phyloP scores from a whole-genome alignment of 2,329 filamentous ascomycete genomes.

The Acrocalymma vagum region DNA sequence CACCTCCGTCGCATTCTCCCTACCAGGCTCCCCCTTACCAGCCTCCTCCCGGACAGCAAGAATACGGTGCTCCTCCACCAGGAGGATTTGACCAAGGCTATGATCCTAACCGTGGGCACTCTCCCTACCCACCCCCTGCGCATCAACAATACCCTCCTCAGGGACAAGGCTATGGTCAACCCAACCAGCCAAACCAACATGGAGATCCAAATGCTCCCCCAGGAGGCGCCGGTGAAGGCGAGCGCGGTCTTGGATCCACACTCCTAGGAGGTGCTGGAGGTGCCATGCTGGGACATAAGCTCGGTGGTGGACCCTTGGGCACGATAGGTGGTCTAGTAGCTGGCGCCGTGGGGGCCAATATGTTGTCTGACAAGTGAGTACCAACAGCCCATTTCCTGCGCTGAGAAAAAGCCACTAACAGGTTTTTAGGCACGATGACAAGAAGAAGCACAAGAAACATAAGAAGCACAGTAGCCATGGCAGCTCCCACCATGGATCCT shows the following conservation, averaged over 20 bases:
- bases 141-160: constrained; percentile 29
- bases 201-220: constrained; percentile 30
- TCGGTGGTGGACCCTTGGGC: constrained; percentile 62
- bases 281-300: constrained; percentile 63
- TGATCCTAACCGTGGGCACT: constrained; percentile 45
- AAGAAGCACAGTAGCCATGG: constrained; percentile 39
- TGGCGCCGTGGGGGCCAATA: constrained; percentile 65
- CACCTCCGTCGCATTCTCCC: constrained; percentile 35
- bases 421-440: constrained; percentile 33
- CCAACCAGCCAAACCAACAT: constrained; percentile 37
- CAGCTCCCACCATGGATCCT: constrained; percentile 34
- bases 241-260: constrained; percentile 66
- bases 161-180: constrained; percentile 33
- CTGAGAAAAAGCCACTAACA: constrained; percentile 8
- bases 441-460: constrained; percentile 48
- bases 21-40: constrained; percentile 37
- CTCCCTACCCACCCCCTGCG: constrained; percentile 42
- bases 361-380: constrained; percentile 56
- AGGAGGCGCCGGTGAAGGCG: constrained; percentile 52
- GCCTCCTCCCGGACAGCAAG: constrained; percentile 31
- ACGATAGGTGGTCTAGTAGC: constrained; percentile 61
- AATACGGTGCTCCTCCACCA: constrained; percentile 38
- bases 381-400: background rate
- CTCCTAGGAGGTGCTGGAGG: constrained; percentile 63
- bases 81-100: constrained; percentile 42